These are phyloP conservation scores for Ogataea neopini DNA, from an alignment of 805 yeast genomes.

Conservation along the genomic window DNA sequence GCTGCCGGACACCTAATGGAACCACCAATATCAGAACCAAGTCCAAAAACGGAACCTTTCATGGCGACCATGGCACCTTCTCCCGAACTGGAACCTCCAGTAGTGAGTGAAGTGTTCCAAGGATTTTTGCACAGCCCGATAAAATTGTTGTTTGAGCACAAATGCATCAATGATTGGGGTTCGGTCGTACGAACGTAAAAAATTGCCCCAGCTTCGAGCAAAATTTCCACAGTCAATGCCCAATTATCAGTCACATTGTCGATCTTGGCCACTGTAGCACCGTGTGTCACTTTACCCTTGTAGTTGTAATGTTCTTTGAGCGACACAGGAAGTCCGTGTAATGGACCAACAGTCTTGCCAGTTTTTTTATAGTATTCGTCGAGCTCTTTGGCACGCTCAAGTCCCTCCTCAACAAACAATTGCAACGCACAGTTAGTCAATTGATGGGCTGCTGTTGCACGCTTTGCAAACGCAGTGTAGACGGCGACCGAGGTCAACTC, in stretches of 20 bases:
- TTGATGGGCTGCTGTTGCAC: conserved; percentile 51
- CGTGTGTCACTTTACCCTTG: conserved; percentile 52
- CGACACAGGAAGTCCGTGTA: conserved; percentile 66
- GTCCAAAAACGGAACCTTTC: conserved; percentile 47
- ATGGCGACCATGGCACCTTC: conserved; percentile 49
- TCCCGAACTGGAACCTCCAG: conserved; percentile 60
- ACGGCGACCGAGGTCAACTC: conserved; percentile 43
- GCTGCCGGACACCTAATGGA: conserved; percentile 57
- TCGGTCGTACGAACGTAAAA: conserved; percentile 57
- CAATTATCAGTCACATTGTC: conserved; percentile 43
- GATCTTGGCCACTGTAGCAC: conserved; percentile 45
- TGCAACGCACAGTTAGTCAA: conserved; percentile 51
- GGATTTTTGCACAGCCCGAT: conserved; percentile 55
- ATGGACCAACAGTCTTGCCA: conserved; percentile 53
- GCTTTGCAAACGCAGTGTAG: conserved; percentile 47
- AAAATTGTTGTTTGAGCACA: conserved; percentile 55
- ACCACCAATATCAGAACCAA: conserved; percentile 56
- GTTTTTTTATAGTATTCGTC: conserved; percentile 49
- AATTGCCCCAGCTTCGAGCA: conserved; percentile 55
- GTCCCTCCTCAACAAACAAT: conserved; percentile 48
- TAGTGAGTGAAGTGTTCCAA: conserved; percentile 42
- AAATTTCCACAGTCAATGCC: conserved; percentile 40
- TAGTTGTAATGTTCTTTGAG: conserved; percentile 57
- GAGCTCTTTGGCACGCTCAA: conserved; percentile 48
- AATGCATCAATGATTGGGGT: conserved; percentile 57